A percentile compares a stretch with the other conserved stretches of the same genome.
These are phyloP conservation scores for Trametes coccinea DNA, from an alignment of 768 basidiomycete genomes.

Conservation along the genomic window DNA sequence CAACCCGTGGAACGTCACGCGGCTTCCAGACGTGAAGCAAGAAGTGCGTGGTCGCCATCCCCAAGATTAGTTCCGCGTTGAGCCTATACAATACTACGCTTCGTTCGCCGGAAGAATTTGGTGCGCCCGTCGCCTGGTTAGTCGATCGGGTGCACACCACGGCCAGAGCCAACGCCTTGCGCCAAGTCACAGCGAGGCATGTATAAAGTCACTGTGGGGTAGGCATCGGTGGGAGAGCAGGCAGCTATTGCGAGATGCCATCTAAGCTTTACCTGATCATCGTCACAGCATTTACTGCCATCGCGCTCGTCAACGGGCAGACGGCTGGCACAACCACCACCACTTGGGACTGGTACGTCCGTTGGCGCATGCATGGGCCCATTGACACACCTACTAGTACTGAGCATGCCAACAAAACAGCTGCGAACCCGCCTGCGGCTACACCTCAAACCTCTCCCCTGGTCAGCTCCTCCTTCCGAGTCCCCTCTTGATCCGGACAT, in stretches of 20 bases:
- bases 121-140: no score
- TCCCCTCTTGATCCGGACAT: no score
- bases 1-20: no score
- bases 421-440: constrained; percentile 21
- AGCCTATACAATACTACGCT: neutral
- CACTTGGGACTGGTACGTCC: constrained; percentile 18
- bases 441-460: constrained; percentile 14
- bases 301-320: neutral
- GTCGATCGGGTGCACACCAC: neutral
- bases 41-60: no score
- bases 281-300: neutral
- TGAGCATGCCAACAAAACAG: neutral
- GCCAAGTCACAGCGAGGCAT: neutral
- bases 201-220: neutral
- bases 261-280: neutral
- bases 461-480: neutral
- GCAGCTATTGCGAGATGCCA: neutral
- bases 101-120: neutral
- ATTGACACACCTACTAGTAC: neutral
- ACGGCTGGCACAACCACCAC: constrained; percentile 21
- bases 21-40: no score
- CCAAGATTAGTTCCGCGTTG: neutral
- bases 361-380: no score
- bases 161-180: neutral
- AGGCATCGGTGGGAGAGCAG: no score